Base-by-base conservation (phyloP, 352 stramenopile genomes). In the Pythium brassicae region DNA sequence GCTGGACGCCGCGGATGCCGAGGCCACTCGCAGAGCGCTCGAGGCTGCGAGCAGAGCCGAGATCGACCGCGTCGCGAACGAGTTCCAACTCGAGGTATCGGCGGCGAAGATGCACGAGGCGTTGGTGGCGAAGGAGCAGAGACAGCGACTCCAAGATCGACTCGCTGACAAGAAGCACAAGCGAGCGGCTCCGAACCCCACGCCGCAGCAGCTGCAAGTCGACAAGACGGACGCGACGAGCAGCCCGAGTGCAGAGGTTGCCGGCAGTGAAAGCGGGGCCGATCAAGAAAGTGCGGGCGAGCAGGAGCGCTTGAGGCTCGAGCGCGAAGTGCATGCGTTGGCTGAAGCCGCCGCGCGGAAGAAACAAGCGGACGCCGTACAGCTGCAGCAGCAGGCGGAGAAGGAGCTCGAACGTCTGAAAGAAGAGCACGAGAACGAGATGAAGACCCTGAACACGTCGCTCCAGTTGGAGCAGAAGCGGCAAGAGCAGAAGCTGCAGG, bases 401-500 rank as follows among this genome's bases (percentile, higher is more conserved):
- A 55, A 75, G 15, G 81, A 88, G 51, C 72, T 87, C 46, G 60
- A 59, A 19, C 73, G 81, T 1, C 49, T 92, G 19, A 72, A 80
- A 32, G 50, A 72, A 5, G 76, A 88, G 37, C 78, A 92, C 42
- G 78, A 82, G 50, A 59, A 64, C n/a, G 81, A 92, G 25, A 62
- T 83, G 43, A 61, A 59, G 19, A 60, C 54, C 7, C 51, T 92
- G 14, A 66, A 72, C 17, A 52, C 59, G 0, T 84, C 81, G 4
- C 55, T 90, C 19, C 57, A 71, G 10, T 69, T 66, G 6, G 82
- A 92, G 22, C 78, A 86, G 34, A 68, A 69, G 35, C 68, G 75
- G 15, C 81, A 89, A 51, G 81, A 91, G 57, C 62, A 78, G 34
- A 85, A 83, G 42, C 62, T 92, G 20, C 73, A 89, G 43, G 74